Percentiles rank a stretch among this genome's conserved stretches.
Evolutionary conservation across 345 rosid species (phyloP).

Genomic region (Citrus mangshanensis): DNA sequence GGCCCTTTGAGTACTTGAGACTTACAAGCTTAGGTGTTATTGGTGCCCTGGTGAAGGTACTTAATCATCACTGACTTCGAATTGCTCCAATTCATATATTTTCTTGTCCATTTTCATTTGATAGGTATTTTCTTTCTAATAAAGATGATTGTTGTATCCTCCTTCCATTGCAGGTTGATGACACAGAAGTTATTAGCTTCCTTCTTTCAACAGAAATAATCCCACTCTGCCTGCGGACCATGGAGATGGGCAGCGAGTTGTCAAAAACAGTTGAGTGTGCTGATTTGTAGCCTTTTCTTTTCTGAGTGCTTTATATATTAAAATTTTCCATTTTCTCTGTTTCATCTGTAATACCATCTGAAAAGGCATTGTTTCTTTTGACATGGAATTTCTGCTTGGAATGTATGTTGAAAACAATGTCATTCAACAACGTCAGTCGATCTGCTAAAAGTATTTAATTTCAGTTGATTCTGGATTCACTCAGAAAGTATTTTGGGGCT

Average conservation of each 20-base stretch:
- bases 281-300: background rate
- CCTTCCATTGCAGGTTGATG: conserved; percentile 69
- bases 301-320: background rate
- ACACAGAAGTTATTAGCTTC: conserved; percentile 93
- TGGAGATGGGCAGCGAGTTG: conserved; percentile 99
- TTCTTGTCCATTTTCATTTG: background rate
- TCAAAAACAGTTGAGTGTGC: conserved; percentile 83
- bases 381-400: background rate
- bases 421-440: background rate
- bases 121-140: background rate
- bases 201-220: conserved; percentile 95
- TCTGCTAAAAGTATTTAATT: background rate
- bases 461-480: background rate
- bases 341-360: background rate
- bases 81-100: background rate
- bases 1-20: conserved; percentile 93
- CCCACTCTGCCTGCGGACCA: conserved; percentile 88
- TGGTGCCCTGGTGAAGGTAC: conserved; percentile 97
- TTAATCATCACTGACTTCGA: conserved; percentile 10
- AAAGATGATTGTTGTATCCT: background rate
- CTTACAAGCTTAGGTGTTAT: conserved; percentile 99
- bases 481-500: background rate
- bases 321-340: conserved; percentile 2
- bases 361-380: background rate
- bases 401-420: background rate